phyloP scores from a whole-genome alignment of 345 rosid species.

The Heritiera littoralis region DNA sequence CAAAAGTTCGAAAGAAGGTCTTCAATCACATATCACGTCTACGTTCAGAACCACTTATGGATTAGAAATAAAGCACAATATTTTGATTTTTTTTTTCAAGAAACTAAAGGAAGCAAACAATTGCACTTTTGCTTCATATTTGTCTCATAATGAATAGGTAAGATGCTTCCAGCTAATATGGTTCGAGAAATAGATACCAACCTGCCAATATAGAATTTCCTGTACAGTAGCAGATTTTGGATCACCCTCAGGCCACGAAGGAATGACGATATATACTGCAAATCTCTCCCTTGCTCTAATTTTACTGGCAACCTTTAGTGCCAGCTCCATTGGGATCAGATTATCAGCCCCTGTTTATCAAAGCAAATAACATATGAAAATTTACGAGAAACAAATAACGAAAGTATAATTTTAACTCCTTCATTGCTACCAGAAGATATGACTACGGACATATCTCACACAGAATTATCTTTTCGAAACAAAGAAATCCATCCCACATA shows the following conservation, averaged over 20 bases:
- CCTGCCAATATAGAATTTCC: conserved; percentile 98
- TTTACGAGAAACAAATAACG: neutral
- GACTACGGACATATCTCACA: neutral
- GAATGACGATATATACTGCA: conserved; percentile 79
- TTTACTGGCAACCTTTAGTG: conserved; percentile 85
- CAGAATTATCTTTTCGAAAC: neutral
- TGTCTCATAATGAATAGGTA: neutral
- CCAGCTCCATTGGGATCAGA: conserved; percentile 93
- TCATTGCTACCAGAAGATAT: no score
- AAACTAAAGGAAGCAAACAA: neutral
- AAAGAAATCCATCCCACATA: neutral
- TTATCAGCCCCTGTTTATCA: conserved; percentile 81
- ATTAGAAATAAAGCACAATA: neutral
- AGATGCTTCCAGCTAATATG: neutral
- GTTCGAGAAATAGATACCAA: conserved; percentile 23
- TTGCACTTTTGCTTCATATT: neutral
- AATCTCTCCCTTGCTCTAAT: conserved; percentile 85
- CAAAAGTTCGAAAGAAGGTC: no score
- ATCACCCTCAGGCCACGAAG: conserved; percentile 99
- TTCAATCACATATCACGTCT: neutral
- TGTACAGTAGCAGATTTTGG: conserved; percentile 72
- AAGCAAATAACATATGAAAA: conserved; percentile 15
- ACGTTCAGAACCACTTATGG: neutral
- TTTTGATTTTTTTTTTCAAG: neutral
- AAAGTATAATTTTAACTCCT: no score